Evolutionary conservation across 306 rosid species (phyloP).

Genomic region (Cicer judaicum): DNA sequence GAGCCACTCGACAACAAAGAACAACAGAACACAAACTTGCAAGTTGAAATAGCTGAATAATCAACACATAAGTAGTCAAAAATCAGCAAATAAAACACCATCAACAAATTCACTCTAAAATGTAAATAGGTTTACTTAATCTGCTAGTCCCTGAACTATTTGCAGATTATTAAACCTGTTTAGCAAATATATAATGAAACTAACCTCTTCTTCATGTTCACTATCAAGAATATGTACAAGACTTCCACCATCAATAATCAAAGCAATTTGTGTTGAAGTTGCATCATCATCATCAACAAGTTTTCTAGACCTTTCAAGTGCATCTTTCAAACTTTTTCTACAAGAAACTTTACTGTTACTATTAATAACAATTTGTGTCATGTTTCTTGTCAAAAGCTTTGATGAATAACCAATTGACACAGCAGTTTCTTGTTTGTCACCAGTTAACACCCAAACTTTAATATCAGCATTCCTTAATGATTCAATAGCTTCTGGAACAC

Average conservation of each 20-base stretch:
- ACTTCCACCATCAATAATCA: conserved; percentile 94
- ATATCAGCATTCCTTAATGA: conserved; percentile 81
- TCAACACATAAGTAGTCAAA: conserved; percentile 32
- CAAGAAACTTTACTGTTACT: conserved; percentile 72
- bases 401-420: conserved; percentile 94
- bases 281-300: conserved; percentile 43
- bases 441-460: conserved; percentile 96
- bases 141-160: too few species aligned
- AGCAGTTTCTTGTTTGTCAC: conserved; percentile 99
- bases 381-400: conserved; percentile 75
- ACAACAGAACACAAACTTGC: conserved; percentile 82
- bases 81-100: conserved; percentile 44
- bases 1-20: conserved; percentile 98
- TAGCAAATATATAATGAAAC: conserved; percentile 32
- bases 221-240: conserved; percentile 91
- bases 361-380: conserved; percentile 83
- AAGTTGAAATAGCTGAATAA: conserved; percentile 73
- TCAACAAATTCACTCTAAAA: background rate
- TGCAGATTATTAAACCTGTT: background rate
- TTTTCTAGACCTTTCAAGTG: conserved; percentile 66
- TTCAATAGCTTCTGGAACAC: conserved; percentile 94
- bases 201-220: conserved; percentile 83
- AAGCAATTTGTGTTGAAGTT: conserved; percentile 55
- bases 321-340: conserved; percentile 73
- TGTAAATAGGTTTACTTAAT: background rate